Evolutionary conservation across 2,329 filamentous ascomycete genomes (phyloP).

Genomic region (Byssothecium circinans): DNA sequence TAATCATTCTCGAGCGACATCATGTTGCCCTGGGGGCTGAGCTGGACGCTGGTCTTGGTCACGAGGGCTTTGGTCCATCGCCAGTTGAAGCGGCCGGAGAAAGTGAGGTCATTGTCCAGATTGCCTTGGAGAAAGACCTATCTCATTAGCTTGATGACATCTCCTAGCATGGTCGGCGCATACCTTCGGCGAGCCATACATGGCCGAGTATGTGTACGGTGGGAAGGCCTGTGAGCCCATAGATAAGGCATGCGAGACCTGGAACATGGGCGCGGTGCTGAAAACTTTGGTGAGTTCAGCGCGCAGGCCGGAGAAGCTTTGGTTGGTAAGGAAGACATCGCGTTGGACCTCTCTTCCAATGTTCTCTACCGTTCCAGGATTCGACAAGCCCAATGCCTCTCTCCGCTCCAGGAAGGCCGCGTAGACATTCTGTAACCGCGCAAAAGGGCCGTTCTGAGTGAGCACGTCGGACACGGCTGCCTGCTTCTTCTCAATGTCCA

Average conservation of each 20-base stretch:
- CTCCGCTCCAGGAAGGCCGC: slow-evolving; percentile 81
- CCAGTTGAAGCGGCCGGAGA: slow-evolving; percentile 90
- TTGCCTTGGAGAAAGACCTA: slow-evolving; percentile 96
- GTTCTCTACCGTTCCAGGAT: slow-evolving; percentile 89
- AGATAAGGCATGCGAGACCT: slow-evolving; percentile 94
- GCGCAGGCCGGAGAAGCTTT: slow-evolving; percentile 93
- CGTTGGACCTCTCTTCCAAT: slow-evolving; percentile 90
- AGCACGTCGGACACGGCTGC: slow-evolving; percentile 61
- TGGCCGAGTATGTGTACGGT: slow-evolving; percentile 90
- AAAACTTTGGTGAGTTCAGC: slow-evolving; percentile 97
- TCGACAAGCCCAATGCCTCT: slow-evolving; percentile 82
- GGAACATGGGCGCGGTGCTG: slow-evolving; percentile 90
- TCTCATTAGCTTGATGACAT: slow-evolving; percentile 20
- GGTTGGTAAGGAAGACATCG: slow-evolving; percentile 94
- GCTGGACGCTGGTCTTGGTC: slow-evolving; percentile 84
- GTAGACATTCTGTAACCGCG: slow-evolving; percentile 74
- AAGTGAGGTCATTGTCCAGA: slow-evolving; percentile 86
- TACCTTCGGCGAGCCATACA: slow-evolving; percentile 93
- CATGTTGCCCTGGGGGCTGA: slow-evolving; percentile 85
- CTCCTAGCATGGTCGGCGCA: slow-evolving; percentile 24
- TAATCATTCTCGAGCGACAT: slow-evolving; percentile 95
- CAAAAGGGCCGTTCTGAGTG: slow-evolving; percentile 75
- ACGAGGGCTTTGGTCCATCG: slow-evolving; percentile 80
- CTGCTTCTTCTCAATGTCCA: slow-evolving; percentile 34
- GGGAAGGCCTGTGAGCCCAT: slow-evolving; percentile 88